phyloP scores from a whole-genome alignment of 192 early-diverging fungal genomes.

The Dissophora globulifera region DNA sequence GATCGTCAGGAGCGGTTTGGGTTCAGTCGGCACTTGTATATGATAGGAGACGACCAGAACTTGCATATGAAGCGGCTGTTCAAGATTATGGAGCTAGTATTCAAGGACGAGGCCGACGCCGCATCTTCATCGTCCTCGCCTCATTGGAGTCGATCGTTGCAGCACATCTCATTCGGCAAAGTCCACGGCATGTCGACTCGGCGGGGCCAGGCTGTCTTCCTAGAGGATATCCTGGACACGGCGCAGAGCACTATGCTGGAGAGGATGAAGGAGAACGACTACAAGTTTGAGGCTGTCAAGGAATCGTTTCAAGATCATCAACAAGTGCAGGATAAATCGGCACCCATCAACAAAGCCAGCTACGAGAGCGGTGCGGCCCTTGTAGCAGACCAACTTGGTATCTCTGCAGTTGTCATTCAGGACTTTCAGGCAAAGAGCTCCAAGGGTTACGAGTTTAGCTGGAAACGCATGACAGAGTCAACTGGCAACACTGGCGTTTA shows the following conservation, averaged over 20 bases:
- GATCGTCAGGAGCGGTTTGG: slow-evolving; percentile 77
- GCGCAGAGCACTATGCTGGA: slow-evolving; percentile 83
- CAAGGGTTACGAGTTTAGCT: slow-evolving; percentile 93
- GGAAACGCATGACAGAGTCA: slow-evolving; percentile 89
- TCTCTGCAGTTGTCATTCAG: slow-evolving; percentile 87
- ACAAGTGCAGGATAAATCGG: background rate
- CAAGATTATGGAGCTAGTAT: slow-evolving; percentile 76
- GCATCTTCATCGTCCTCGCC: slow-evolving; percentile 51
- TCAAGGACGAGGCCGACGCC: background rate
- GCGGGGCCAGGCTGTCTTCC: slow-evolving; percentile 89
- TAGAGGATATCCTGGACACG: slow-evolving; percentile 90
- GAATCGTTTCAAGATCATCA: slow-evolving; percentile 17
- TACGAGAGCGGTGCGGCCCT: slow-evolving; percentile 46
- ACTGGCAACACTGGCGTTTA: slow-evolving; percentile 96
- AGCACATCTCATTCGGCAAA: slow-evolving; percentile 91
- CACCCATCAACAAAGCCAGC: slow-evolving; percentile 2
- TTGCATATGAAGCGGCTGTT: slow-evolving; percentile 91
- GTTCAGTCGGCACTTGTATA: slow-evolving; percentile 88
- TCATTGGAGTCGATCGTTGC: slow-evolving; percentile 75
- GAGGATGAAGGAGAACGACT: slow-evolving; percentile 82
- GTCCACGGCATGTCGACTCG: slow-evolving; percentile 94
- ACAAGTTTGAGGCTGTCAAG: slow-evolving; percentile 75
- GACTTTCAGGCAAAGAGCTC: slow-evolving; percentile 86
- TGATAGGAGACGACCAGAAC: slow-evolving; percentile 87
- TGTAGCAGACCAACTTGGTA: slow-evolving; percentile 87